Evolutionary conservation across 495 filamentous ascomycete species (phyloP), one percentile per base, ranked within the genome.

Genomic region (Penicillium daleae): DNA sequence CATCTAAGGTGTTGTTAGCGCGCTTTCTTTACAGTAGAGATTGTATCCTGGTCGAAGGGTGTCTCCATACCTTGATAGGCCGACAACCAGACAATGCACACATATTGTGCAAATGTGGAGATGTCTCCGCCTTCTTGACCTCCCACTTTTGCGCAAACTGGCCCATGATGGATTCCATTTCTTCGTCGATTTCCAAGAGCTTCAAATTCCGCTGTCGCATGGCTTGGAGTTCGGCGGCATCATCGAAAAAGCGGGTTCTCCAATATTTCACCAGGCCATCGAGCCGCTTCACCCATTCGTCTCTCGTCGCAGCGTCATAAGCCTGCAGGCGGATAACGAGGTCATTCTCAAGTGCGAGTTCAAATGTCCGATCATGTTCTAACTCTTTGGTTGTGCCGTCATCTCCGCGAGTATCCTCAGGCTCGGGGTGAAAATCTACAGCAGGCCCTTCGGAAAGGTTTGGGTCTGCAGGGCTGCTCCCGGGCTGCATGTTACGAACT

Each of bases 141-240:
- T 92, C 89, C 89, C 89, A 92, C 62, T 91, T 91, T 48, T 78
- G 74, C 0, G 86, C 89, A 66, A 86, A 89, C 65, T 90, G 87
- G 12, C 89, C 89, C 21, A 92, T 70, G 33, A 83, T 71, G 2
- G 89, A 87, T 71, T 92, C 89, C 68, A 84, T 81, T 60, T 89
- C 84, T 66, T 92, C 89, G 63, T 92, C 89, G 53, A 92, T 88
- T 49, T 83, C 81, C 39, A 92, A 75, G 17, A 82, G 70, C n/a
- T 82, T 74, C 24, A 90, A 76, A 56, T 92, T 92, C n/a, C 75
- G 74, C 50, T 78, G 72, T 6, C 89, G 83, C 4, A 86, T 81
- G 24, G 68, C 72, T 60, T 87, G 86, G 46, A 86, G 77, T 46
- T 88, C 79, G 2, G 70, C 73, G 44, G 85, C 78, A 70, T 92